Percentiles rank a stretch among this genome's conserved stretches.
Conservation (phyloP, 768 basidiomycete species). For the Pleurotus ostreatus region DNA sequence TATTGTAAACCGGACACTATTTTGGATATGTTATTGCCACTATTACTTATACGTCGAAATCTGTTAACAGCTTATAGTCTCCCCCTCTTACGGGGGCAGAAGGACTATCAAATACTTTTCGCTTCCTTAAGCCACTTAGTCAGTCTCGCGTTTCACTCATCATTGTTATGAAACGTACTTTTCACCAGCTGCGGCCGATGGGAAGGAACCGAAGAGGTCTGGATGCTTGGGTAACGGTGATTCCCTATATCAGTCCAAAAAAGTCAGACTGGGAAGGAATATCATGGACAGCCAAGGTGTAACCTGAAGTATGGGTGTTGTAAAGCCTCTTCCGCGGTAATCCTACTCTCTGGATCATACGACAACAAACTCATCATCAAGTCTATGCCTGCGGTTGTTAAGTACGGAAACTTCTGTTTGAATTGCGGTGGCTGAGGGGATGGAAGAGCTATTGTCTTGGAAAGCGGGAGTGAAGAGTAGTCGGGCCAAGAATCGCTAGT, state of each 20-base stretch:
- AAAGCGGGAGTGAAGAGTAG: constrained; percentile 71
- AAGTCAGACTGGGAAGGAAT: background rate
- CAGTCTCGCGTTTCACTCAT: constrained; percentile 4
- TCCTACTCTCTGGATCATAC: constrained; percentile 86
- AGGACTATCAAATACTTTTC: constrained; percentile 76
- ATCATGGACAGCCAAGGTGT: constrained; percentile 19
- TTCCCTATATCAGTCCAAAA: constrained; percentile 49
- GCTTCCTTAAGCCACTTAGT: constrained; percentile 50
- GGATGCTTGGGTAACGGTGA: constrained; percentile 95
- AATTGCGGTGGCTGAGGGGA: constrained; percentile 73
- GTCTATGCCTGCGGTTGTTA: constrained; percentile 82
- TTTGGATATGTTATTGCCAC: too few species aligned
- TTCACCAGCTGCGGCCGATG: constrained; percentile 94
- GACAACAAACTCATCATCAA: constrained; percentile 76
- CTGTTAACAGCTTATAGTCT: constrained; percentile 62
- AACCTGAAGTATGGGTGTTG: constrained; percentile 91
- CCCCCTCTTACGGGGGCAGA: constrained; percentile 73
- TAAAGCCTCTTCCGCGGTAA: constrained; percentile 86
- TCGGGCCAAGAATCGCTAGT: constrained; percentile 85
- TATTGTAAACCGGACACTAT: too few species aligned
- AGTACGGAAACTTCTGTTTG: constrained; percentile 80
- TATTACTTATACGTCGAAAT: constrained; percentile 44
- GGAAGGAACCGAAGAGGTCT: constrained; percentile 93
- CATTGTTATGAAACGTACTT: constrained; percentile 49
- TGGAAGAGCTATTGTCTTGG: constrained; percentile 75